phyloP scores from a whole-genome alignment of 176 grass and related monocot genomes.

The Rhynchospora tenuis region DNA sequence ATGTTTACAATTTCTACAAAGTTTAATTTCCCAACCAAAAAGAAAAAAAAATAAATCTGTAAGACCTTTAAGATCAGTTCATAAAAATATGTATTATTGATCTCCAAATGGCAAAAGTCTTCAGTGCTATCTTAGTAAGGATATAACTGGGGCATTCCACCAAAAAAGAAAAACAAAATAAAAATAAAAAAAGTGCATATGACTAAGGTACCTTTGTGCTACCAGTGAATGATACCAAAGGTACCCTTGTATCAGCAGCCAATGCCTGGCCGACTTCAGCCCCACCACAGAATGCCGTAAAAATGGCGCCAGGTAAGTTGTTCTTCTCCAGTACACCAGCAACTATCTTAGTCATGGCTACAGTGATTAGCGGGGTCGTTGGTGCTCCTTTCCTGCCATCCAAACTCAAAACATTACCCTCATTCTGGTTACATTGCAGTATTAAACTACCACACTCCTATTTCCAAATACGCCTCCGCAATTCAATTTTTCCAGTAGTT shows the following conservation, averaged over 20 bases:
- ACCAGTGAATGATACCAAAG: constrained; percentile 92
- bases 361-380: constrained; percentile 91
- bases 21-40: neutral
- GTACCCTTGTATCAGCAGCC: constrained; percentile 67
- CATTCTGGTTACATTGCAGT: neutral
- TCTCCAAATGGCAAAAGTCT: neutral
- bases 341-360: constrained; percentile 91
- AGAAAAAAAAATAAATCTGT: neutral
- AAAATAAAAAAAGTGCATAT: neutral
- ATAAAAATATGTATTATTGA: neutral
- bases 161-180: neutral
- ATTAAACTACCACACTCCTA: neutral
- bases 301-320: constrained; percentile 84
- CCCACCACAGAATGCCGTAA: constrained; percentile 91
- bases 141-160: neutral
- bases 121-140: neutral
- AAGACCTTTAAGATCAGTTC: neutral
- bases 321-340: constrained; percentile 89
- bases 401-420: constrained; percentile 8
- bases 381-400: constrained; percentile 92
- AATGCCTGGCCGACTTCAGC: constrained; percentile 88
- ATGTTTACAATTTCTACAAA: too few relatives aligned
- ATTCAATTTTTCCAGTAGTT: neutral
- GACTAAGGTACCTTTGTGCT: constrained; percentile 67
- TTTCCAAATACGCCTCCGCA: neutral